Conservation (phyloP, 1,139 yeast genomes). For the Candida sp. region DNA sequence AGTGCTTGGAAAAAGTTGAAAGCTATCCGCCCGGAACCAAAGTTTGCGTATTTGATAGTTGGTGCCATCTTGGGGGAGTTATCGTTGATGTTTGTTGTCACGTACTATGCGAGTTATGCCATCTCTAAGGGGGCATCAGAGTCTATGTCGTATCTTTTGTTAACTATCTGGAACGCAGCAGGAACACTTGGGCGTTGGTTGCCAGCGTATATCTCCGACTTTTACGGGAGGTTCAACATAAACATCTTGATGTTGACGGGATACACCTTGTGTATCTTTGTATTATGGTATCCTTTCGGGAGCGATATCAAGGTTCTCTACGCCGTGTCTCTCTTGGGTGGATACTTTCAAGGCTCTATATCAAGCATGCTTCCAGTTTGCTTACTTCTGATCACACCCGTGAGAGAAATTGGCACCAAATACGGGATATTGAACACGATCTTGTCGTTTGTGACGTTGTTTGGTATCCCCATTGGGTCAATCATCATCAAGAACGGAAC, state of each 20-base stretch:
- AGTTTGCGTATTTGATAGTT: constrained; percentile 26
- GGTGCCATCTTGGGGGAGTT: constrained; percentile 60
- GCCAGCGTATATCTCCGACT: constrained; percentile 43
- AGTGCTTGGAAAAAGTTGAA: constrained; percentile 6
- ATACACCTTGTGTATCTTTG: constrained; percentile 32
- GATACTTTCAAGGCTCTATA: constrained; percentile 32
- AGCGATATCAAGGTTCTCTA: constrained; percentile 29
- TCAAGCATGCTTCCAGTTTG: constrained; percentile 45
- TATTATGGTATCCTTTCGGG: constrained; percentile 47
- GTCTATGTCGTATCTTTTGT: constrained; percentile 36
- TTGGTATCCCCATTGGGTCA: constrained; percentile 49
- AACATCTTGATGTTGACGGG: constrained; percentile 40
- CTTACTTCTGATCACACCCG: constrained; percentile 41
- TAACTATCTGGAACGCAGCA: constrained; percentile 43
- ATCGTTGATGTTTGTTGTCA: constrained; percentile 53
- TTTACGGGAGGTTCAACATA: constrained; percentile 41
- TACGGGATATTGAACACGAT: constrained; percentile 43
- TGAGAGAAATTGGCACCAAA: constrained; percentile 40
- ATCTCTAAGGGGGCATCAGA: constrained; percentile 43
- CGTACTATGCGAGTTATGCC: constrained; percentile 49
- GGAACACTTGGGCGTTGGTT: constrained; percentile 43
- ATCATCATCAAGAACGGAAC: constrained; percentile 41
- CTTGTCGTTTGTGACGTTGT: constrained; percentile 42
- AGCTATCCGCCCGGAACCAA: constrained; percentile 17
- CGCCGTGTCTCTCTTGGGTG: constrained; percentile 40